Percentiles rank a stretch among this genome's conserved stretches.
phyloP scores from a whole-genome alignment of 2,329 filamentous ascomycete species.

The Metarhizium sp. region DNA sequence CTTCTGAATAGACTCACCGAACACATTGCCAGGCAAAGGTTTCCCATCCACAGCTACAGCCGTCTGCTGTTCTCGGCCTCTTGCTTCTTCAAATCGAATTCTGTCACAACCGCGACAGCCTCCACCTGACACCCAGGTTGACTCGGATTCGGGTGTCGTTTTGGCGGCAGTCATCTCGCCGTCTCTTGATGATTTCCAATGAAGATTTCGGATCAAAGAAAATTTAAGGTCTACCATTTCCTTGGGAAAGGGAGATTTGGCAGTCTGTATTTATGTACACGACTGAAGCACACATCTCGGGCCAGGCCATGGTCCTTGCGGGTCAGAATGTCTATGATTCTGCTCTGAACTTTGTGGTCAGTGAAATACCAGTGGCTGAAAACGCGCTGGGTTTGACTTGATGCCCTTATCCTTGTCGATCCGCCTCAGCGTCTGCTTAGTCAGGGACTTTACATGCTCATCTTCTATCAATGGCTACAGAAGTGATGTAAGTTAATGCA shows the following conservation, averaged over 20 bases:
- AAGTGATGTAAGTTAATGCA: neutral
- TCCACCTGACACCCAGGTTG: neutral
- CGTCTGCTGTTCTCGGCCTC: neutral
- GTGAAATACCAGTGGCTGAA: neutral
- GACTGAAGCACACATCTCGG: neutral
- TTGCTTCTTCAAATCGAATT: constrained; percentile 4
- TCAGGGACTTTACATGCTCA: neutral
- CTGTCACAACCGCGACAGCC: constrained; percentile 5
- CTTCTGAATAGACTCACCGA: constrained; percentile 1
- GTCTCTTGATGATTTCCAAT: neutral
- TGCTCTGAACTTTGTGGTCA: neutral
- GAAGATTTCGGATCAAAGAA: neutral
- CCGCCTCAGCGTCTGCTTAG: neutral
- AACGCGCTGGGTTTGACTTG: neutral
- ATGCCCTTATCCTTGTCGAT: neutral
- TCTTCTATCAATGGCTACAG: neutral
- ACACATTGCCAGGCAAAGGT: neutral
- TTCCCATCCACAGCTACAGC: neutral
- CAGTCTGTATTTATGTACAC: constrained; percentile 1
- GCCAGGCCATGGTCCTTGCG: neutral
- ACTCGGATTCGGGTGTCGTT: neutral
- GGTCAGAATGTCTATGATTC: neutral
- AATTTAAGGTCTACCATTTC: neutral
- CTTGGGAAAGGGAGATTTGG: neutral
- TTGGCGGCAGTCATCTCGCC: neutral